Evolutionary conservation across 2,329 filamentous ascomycete genomes (phyloP).

Genomic region (Botrytis aclada): DNA sequence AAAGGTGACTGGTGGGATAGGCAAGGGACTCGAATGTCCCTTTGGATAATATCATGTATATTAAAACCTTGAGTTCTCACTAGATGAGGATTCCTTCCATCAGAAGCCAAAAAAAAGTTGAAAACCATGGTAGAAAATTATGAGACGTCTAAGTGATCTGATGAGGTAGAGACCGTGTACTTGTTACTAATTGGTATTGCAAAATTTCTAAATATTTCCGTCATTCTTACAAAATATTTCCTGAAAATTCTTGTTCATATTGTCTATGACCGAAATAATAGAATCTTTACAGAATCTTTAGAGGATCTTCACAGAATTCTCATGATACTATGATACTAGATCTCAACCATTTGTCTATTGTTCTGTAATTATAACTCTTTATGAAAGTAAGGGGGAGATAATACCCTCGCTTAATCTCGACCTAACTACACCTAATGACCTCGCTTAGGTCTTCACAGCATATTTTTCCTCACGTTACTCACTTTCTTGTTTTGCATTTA

Average conservation of each 20-base stretch:
- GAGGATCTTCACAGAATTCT: neutral
- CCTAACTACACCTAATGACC: neutral
- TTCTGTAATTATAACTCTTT: fast-evolving
- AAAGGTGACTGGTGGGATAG: no score
- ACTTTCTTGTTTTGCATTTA: neutral
- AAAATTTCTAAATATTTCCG: neutral
- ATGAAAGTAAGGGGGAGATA: neutral
- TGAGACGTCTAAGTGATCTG: fast-evolving
- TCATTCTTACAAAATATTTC: no score
- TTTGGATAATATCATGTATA: no score
- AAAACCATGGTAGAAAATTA: no score
- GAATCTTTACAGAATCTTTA: neutral
- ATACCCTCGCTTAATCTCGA: neutral
- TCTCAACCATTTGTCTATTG: neutral
- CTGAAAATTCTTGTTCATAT: neutral
- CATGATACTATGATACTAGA: neutral
- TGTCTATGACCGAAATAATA: neutral
- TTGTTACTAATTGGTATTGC: neutral
- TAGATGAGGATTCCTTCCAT: no score
- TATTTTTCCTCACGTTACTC: neutral
- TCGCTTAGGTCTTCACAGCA: neutral
- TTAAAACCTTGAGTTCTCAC: no score
- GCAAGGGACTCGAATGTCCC: no score
- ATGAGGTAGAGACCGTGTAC: neutral
- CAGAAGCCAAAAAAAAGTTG: no score